Evolutionary conservation across 345 rosid genomes (phyloP), one percentile per base, ranked within the genome.

Genomic region (Citrus australasica): DNA sequence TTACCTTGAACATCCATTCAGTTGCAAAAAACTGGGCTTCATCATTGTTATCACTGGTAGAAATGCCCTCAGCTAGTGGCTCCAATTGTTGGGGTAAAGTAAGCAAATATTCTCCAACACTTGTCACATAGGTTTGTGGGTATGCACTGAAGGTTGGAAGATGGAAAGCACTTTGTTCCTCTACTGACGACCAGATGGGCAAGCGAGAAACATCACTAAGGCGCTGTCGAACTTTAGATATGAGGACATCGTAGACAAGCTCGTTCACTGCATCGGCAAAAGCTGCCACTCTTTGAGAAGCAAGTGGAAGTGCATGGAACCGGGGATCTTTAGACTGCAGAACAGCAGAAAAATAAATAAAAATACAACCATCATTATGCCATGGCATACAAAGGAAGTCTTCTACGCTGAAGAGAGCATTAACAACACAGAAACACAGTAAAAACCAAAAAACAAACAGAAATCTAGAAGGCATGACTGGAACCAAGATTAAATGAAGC

Each of bases 1-100:
- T 83, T 87, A 95, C 99, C 94, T 94, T 96, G 88, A 96, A 94
- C 98, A 96, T 96, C 99, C 99, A 96, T 85, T 96, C 99, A 10
- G 99, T 90, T 74, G 99, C 98, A 69, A 92, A 94, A 82, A 92
- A 89, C 76, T 94, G 99, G 17, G 95, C 97, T 53, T 94, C 99
- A 11, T 96, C 98, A 61, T 88, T 91, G 89, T 84, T 89, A 67
- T 96, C 98, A 33, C 86, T 88, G 72, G 81, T 86, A 61, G 98
- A 89, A 79, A 96, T 92, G 73, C 98, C 98, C 85, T 96, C 99
- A 32, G 97, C 99, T 72, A 94, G 93, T 33, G 98, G 99, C 87
- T 96, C 99, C 85, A 96, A 87, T 72, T 96, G 99, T 76, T 96
- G 99, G 53, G 98, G 99, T 76, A 96, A 88, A 71, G 99, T 96